These are phyloP conservation scores for Mortierella sp. DNA, from an alignment of 371 early-diverging fungal species.

Conservation along the genomic window DNA sequence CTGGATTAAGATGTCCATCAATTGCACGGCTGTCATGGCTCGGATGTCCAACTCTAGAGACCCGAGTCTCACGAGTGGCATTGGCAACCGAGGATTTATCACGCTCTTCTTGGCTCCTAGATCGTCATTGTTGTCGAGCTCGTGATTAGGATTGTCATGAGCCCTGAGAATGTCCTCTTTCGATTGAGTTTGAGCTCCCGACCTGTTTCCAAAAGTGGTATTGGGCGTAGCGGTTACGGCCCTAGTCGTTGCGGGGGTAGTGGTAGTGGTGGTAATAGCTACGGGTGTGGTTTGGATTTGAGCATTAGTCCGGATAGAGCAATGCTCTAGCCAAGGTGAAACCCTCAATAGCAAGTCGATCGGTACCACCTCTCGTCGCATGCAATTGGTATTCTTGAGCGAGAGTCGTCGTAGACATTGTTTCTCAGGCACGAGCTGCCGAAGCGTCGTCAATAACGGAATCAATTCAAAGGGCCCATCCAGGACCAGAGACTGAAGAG, in stretches of 20 bases:
- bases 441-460: constrained; percentile 6
- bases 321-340: constrained; percentile 12
- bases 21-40: constrained; percentile 10
- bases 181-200: no score
- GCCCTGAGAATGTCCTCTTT: no score
- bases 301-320: constrained; percentile 15
- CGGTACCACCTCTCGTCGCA: constrained; percentile 12
- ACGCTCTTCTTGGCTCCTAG: not conserved
- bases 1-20: constrained; percentile 7
- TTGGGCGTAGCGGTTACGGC: not conserved
- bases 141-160: no score
- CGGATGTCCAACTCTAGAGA: constrained; percentile 24
- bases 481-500: constrained; percentile 5
- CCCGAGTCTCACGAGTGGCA: not conserved
- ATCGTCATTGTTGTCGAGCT: not conserved
- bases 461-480: constrained; percentile 28
- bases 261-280: not conserved
- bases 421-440: no score
- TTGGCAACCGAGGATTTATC: not conserved
- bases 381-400: constrained; percentile 24
- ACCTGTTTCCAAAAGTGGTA: not conserved
- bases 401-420: not conserved
- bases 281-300: not conserved
- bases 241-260: no score
- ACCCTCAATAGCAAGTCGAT: constrained; percentile 4